Evolutionary conservation across 805 yeast species (phyloP).

Genomic region (Saturnispora besseyi): DNA sequence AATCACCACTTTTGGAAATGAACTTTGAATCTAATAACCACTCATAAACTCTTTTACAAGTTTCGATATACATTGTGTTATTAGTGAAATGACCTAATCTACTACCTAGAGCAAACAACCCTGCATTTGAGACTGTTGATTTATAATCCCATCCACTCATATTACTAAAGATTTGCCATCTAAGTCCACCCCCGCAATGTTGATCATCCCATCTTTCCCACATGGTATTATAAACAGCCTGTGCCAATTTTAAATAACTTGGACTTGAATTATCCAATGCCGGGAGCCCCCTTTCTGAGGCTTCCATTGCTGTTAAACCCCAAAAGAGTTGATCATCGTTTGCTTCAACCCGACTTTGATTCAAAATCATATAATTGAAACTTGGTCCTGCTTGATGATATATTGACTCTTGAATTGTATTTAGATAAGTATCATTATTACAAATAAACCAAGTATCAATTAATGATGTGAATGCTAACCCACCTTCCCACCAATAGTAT

Average conservation of each 20-base stretch:
- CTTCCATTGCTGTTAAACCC: slow-evolving; percentile 80
- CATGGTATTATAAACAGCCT: slow-evolving; percentile 89
- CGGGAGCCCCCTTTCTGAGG: slow-evolving; percentile 73
- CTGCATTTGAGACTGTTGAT: slow-evolving; percentile 81
- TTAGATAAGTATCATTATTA: slow-evolving; percentile 53
- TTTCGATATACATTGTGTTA: slow-evolving; percentile 61
- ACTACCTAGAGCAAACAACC: slow-evolving; percentile 78
- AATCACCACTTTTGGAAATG: slow-evolving; percentile 31
- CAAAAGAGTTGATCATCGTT: slow-evolving; percentile 89
- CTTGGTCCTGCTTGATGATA: slow-evolving; percentile 58
- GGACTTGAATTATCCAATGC: slow-evolving; percentile 47
- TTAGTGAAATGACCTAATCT: slow-evolving; percentile 76
- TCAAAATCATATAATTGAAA: slow-evolving; percentile 65
- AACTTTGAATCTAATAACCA: slow-evolving; percentile 59
- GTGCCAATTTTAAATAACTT: slow-evolving; percentile 75
- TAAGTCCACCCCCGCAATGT: slow-evolving; percentile 77
- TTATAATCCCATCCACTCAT: slow-evolving; percentile 91
- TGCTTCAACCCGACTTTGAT: slow-evolving; percentile 77
- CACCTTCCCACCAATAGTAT: slow-evolving; percentile 91
- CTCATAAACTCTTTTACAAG: slow-evolving; percentile 68
- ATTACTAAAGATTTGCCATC: slow-evolving; percentile 96
- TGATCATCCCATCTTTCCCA: slow-evolving; percentile 83
- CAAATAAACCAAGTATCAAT: slow-evolving; percentile 67
- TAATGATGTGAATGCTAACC: slow-evolving; percentile 60
- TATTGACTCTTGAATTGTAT: slow-evolving; percentile 48